Percentiles rank a stretch among this genome's conserved stretches.
These are phyloP conservation scores for Clonostachys solani DNA, from an alignment of 2,329 filamentous ascomycete genomes.

Conservation along the genomic window DNA sequence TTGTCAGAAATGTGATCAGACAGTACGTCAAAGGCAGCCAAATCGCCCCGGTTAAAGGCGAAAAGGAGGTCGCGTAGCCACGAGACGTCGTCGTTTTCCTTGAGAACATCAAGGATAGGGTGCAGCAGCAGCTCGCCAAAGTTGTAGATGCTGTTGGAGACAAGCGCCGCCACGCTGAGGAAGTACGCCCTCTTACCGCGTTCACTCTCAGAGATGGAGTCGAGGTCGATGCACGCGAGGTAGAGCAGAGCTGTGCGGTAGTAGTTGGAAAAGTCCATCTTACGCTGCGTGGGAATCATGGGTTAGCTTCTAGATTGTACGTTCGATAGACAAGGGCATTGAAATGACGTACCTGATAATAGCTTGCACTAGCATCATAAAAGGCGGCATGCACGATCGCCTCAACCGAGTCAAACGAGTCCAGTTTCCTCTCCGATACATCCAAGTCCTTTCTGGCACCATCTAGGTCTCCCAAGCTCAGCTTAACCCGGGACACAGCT, in stretches of 20 bases:
- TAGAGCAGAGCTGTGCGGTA: constrained; percentile 98
- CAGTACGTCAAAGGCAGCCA: constrained; percentile 80
- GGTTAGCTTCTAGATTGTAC: constrained; percentile 25
- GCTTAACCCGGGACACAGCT: constrained; percentile 82
- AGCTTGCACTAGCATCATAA: constrained; percentile 91
- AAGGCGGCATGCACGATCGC: constrained; percentile 93
- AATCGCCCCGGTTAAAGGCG: constrained; percentile 93
- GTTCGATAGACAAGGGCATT: not conserved
- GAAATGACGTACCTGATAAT: constrained; percentile 64
- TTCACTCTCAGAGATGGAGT: constrained; percentile 68
- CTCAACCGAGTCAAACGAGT: constrained; percentile 92
- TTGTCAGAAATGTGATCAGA: constrained; percentile 78
- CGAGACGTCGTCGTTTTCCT: constrained; percentile 63
- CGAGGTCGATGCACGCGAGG: constrained; percentile 89
- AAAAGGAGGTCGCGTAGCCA: constrained; percentile 97
- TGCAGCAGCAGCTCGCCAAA: constrained; percentile 98
- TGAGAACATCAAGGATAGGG: constrained; percentile 84
- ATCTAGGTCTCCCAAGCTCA: constrained; percentile 74
- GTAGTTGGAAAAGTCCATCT: constrained; percentile 91
- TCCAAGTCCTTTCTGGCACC: constrained; percentile 84
- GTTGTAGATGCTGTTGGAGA: constrained; percentile 97
- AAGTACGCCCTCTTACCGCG: constrained; percentile 84
- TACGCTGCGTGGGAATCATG: constrained; percentile 37
- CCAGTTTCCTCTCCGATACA: constrained; percentile 80
- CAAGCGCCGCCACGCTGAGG: constrained; percentile 84